Percentiles rank a stretch among this genome's conserved stretches.
Evolutionary conservation across 2,329 filamentous ascomycete genomes (phyloP).

Genomic region (Coniochaeta ligniaria): DNA sequence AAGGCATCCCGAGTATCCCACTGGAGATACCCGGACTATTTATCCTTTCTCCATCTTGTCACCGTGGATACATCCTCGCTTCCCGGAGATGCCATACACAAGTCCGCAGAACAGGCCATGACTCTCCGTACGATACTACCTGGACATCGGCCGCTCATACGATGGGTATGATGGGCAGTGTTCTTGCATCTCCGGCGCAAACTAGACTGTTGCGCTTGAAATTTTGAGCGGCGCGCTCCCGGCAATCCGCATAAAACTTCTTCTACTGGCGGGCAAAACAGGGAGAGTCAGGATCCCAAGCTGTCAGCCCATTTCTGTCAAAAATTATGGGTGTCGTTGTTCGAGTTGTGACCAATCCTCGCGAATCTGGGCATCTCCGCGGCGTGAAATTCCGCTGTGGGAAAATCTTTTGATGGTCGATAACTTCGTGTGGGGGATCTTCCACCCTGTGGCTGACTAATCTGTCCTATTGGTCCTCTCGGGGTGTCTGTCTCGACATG

Average conservation of each 20-base stretch:
- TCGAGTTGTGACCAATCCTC: neutral
- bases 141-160: neutral
- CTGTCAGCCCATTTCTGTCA: neutral
- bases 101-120: neutral
- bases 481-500: neutral
- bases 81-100: neutral
- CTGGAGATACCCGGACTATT: neutral
- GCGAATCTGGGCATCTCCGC: neutral
- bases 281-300: neutral
- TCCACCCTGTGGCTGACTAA: neutral
- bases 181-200: neutral
- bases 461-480: neutral
- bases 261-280: neutral
- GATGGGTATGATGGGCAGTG: neutral
- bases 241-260: neutral
- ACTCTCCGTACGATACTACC: neutral
- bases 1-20: neutral
- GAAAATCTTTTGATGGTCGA: neutral
- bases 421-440: neutral
- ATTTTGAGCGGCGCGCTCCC: neutral
- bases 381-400: slow-evolving; percentile 1
- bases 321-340: neutral
- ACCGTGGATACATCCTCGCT: neutral
- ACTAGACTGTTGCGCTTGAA: neutral
- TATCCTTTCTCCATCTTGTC: neutral